These are phyloP conservation scores for Protea cynaroides DNA, from an alignment of 164 flowering plant genomes.

Conservation along the genomic window DNA sequence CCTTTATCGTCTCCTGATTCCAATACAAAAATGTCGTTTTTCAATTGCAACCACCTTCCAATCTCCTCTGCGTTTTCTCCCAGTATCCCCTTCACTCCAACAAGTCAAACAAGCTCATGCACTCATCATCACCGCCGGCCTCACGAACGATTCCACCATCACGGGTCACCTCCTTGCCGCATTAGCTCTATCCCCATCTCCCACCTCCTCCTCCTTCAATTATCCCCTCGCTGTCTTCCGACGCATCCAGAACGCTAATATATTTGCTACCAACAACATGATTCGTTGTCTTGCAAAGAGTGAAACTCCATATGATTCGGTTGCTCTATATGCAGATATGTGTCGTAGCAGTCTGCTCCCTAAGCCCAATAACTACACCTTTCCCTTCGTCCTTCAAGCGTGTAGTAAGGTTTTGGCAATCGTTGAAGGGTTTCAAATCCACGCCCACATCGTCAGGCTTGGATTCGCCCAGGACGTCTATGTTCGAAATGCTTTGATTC, in stretches of 20 bases:
- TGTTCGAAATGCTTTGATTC: constrained; percentile 38
- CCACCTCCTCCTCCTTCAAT: constrained; percentile 17
- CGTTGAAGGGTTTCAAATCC: constrained; percentile 35
- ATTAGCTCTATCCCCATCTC: constrained; percentile 21
- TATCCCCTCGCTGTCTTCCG: constrained; percentile 22
- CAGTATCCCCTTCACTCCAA: constrained; percentile 26
- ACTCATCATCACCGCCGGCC: constrained; percentile 29
- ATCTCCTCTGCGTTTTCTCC: constrained; percentile 17
- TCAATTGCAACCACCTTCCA: constrained; percentile 7
- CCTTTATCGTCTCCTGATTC: neutral
- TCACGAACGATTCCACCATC: constrained; percentile 18
- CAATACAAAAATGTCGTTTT: neutral
- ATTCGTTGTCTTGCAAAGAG: constrained; percentile 35
- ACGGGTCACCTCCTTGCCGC: constrained; percentile 25
- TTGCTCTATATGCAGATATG: constrained; percentile 18
- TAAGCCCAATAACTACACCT: constrained; percentile 31
- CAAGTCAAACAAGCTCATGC: constrained; percentile 48
- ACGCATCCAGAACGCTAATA: constrained; percentile 14
- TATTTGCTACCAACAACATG: constrained; percentile 34
- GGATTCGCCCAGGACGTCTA: constrained; percentile 33
- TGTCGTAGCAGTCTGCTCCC: constrained; percentile 10
- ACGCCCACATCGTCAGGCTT: constrained; percentile 28
- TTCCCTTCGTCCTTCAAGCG: constrained; percentile 43
- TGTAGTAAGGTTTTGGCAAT: constrained; percentile 29
- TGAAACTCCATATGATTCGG: constrained; percentile 17